Base-by-base conservation (phyloP, 2,329 filamentous ascomycete genomes). In the Lasiodiplodia theobromae region DNA sequence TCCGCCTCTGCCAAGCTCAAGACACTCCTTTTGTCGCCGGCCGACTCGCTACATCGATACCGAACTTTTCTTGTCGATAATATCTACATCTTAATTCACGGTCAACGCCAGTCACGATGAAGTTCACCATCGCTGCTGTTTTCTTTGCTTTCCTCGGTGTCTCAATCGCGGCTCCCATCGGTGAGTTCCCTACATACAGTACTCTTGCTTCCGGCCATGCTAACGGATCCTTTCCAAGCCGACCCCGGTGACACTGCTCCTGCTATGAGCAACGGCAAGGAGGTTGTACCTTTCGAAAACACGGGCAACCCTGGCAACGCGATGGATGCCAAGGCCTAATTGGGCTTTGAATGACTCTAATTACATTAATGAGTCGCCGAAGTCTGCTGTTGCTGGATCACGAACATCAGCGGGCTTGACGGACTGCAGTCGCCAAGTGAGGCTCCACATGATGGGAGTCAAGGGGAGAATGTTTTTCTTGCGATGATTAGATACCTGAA, bases 11-110 rank as follows among this genome's bases (percentile, higher is more conserved):
- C 60, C 60, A 52, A 52, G 60, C 28, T 64, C 60, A 25, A 64
- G 44, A 64, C 60, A 52, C 52, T 64, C 60, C 60, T 64, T 62
- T 63, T 62, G 60, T 64, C 60, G 60, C 60, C 60, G 60, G 60
- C 44, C 60, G 60, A 64, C 60, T 34, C 23, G 44, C 40, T 63
- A 18, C 28, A 25, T 62, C 38, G 47, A 12, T 47, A 21, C 34
- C 37, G 8, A 44, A 49, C 44, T 37, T 16, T 38, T 38, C 44
- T 21, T 21, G 44, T 47, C 18, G 18, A 47, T 64, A 64, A 51
- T 64, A 7, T 34, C 16, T 64, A 64, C 47, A 34, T 21, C 31
- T 31, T 64, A 64, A 64, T 64, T 49, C 31, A 51, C 58, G 25
- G 51, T 14, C 25, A 5, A 37, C 14, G 4, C 14, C 57, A 47